Conservation (phyloP, 129 eudicot species). For the Chrysanthemum lavandulifolium region DNA sequence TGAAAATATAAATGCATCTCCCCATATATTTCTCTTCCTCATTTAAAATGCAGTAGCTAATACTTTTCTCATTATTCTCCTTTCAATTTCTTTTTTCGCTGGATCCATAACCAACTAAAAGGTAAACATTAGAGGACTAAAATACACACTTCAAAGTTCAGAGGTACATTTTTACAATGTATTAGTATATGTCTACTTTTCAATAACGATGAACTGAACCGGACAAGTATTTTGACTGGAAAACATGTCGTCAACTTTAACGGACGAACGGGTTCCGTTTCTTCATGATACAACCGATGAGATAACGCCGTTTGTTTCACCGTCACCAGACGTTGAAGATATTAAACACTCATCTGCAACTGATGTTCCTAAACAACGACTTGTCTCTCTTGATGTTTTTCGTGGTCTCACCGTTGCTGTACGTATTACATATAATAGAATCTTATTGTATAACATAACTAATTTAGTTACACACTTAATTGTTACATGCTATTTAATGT, state of each 20-base stretch:
- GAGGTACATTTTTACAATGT: no score
- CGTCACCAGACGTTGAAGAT: slow-evolving; percentile 26
- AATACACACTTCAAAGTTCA: no score
- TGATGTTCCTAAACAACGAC: slow-evolving; percentile 48
- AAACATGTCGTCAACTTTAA: slow-evolving; percentile 43
- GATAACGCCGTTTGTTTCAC: slow-evolving; percentile 31
- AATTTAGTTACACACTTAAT: no score
- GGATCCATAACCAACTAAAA: no score
- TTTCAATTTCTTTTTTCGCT: no score
- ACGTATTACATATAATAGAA: slow-evolving; percentile 18
- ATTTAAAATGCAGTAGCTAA: no score
- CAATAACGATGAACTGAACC: neutral
- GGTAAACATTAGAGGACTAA: no score
- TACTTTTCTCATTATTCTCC: no score
- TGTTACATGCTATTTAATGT: neutral
- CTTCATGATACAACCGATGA: slow-evolving; percentile 39
- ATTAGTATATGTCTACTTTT: no score
- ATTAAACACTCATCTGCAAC: slow-evolving; percentile 17
- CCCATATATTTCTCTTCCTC: no score
- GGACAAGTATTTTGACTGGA: slow-evolving; percentile 14
- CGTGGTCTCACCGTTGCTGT: slow-evolving; percentile 83
- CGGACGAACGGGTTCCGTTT: slow-evolving; percentile 51
- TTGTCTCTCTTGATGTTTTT: slow-evolving; percentile 79
- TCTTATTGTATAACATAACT: no score
- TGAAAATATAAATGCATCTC: no score